Evolutionary conservation across 2,329 filamentous ascomycete genomes (phyloP).

Genomic region (Pseudogymnoascus sp.): DNA sequence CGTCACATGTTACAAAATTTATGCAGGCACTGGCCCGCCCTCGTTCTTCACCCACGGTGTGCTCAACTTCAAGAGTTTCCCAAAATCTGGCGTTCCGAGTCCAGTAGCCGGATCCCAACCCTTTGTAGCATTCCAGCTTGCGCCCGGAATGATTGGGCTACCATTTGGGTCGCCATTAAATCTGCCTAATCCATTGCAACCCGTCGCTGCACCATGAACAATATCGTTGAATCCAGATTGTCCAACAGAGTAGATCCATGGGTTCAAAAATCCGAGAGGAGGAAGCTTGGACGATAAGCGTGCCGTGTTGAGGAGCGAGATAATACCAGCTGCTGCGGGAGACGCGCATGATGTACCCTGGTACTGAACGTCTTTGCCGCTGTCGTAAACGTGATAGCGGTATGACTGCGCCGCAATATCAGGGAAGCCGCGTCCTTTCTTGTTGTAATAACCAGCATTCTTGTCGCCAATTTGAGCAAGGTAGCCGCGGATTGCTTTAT

Average conservation of each 20-base stretch:
- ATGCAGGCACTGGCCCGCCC: conserved; percentile 11
- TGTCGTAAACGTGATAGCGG: conserved; percentile 18
- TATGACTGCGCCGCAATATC: conserved; percentile 32
- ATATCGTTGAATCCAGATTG: conserved; percentile 42
- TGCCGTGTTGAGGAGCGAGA: conserved; percentile 53
- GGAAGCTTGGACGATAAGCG: conserved; percentile 21
- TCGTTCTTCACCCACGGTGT: conserved; percentile 17
- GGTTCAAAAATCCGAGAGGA: conserved; percentile 51
- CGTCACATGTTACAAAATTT: neutral
- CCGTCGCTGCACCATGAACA: conserved; percentile 28
- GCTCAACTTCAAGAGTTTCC: conserved; percentile 19
- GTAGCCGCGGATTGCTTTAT: conserved; percentile 35
- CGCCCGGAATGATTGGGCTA: conserved; percentile 24
- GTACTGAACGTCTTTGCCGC: conserved; percentile 2
- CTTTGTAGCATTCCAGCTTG: conserved; percentile 34
- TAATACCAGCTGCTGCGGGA: conserved; percentile 49
- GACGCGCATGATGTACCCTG: conserved; percentile 47
- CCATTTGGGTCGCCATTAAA: conserved; percentile 18
- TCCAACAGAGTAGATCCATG: conserved; percentile 47
- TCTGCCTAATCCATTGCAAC: conserved; percentile 24
- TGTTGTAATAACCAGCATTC: conserved; percentile 33
- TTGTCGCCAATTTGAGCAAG: conserved; percentile 28
- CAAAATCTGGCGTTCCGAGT: conserved; percentile 31
- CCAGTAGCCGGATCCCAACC: conserved; percentile 42
- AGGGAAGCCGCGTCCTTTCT: conserved; percentile 43